phyloP scores from a whole-genome alignment of 805 yeast species.

The Hanseniaspora clermontiae region DNA sequence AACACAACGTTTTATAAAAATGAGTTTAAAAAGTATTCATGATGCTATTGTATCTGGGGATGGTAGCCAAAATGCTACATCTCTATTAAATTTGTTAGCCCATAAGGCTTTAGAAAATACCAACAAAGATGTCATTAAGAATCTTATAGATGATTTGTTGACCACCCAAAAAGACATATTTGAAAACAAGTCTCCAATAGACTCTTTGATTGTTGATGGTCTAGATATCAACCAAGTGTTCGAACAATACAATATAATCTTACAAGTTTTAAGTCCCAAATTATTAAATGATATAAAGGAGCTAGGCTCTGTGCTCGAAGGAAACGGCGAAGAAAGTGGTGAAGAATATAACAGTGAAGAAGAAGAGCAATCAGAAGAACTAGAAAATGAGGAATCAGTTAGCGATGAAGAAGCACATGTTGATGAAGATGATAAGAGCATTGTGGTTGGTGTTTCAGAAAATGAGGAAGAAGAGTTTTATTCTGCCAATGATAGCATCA shows the following conservation, averaged over 20 bases:
- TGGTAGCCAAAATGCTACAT: slow-evolving; percentile 15
- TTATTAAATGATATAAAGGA: slow-evolving; percentile 46
- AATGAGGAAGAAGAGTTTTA: slow-evolving; percentile 20
- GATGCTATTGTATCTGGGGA: slow-evolving; percentile 22
- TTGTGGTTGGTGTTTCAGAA: slow-evolving; percentile 16
- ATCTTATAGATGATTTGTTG: slow-evolving; percentile 47
- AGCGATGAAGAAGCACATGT: slow-evolving; percentile 18
- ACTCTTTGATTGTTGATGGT: slow-evolving; percentile 73
- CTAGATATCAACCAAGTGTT: slow-evolving; percentile 82
- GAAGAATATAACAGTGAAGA: slow-evolving; percentile 21
- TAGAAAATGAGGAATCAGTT: slow-evolving; percentile 16
- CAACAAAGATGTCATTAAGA: slow-evolving; percentile 30
- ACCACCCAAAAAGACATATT: slow-evolving; percentile 24
- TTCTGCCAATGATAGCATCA: slow-evolving; percentile 19
- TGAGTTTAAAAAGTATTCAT: slow-evolving; percentile 20
- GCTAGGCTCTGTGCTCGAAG: slow-evolving; percentile 28
- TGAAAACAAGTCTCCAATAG: slow-evolving; percentile 44
- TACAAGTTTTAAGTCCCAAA: slow-evolving; percentile 62
- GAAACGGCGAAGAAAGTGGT: slow-evolving; percentile 19
- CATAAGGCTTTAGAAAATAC: background rate
- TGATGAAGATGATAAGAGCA: slow-evolving; percentile 19
- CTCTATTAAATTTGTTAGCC: background rate
- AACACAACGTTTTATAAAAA: background rate
- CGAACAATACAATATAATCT: slow-evolving; percentile 79
- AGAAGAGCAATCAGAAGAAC: slow-evolving; percentile 15